Evolutionary conservation across 2,329 filamentous ascomycete genomes (phyloP).

Genomic region (Mariannaea sp.): DNA sequence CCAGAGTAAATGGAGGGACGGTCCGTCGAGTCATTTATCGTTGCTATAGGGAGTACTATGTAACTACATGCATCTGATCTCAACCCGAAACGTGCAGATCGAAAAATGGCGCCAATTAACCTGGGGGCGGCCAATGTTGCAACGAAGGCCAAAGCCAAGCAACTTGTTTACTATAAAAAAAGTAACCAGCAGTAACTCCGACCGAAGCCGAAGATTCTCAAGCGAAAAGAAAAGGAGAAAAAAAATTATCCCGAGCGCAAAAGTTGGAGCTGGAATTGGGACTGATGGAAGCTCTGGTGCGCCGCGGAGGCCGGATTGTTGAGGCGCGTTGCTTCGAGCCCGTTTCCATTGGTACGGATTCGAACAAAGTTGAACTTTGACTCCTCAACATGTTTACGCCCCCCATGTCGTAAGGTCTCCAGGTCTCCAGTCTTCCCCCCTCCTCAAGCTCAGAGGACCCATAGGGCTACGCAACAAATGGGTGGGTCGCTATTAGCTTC

Average conservation of each 20-base stretch:
- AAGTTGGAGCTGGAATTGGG: too few species aligned
- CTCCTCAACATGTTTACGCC: slow-evolving; percentile 1
- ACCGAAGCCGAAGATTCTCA: not conserved
- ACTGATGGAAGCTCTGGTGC: too few species aligned
- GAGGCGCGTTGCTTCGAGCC: not conserved
- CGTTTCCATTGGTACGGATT: too few species aligned
- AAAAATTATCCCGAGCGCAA: too few species aligned
- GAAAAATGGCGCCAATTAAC: slow-evolving; percentile 9
- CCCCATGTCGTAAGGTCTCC: too few species aligned
- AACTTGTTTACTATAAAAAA: too few species aligned
- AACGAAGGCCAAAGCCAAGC: too few species aligned
- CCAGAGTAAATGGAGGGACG: too few species aligned
- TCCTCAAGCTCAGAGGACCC: too few species aligned
- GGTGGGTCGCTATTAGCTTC: not conserved
- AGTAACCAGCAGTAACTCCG: slow-evolving; percentile 7
- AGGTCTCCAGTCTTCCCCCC: too few species aligned
- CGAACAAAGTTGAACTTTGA: not conserved
- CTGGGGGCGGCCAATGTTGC: too few species aligned
- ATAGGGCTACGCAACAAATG: slow-evolving; percentile 3
- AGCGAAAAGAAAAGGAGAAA: not conserved
- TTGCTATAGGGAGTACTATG: too few species aligned
- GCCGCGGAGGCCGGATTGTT: not conserved
- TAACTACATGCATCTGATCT: not conserved
- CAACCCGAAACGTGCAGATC: slow-evolving; percentile 24
- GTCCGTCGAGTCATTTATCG: slow-evolving; percentile 1